phyloP scores from a whole-genome alignment of 179 eudicot genomes.

The Spinacia oleracea region DNA sequence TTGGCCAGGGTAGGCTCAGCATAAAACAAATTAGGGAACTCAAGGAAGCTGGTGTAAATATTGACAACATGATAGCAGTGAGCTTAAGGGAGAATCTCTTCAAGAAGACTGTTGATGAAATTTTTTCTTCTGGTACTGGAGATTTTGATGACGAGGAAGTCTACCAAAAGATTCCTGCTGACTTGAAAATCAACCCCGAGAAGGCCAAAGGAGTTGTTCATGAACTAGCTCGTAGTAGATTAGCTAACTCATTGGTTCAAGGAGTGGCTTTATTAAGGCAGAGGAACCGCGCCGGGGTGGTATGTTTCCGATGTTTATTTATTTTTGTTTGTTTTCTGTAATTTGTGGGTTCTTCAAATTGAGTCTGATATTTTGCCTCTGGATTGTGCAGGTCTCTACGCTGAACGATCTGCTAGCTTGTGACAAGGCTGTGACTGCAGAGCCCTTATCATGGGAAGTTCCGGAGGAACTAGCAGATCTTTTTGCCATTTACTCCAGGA shows the following conservation, averaged over 20 bases:
- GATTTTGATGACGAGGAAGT: constrained; percentile 94
- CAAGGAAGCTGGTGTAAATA: constrained; percentile 66
- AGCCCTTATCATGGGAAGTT: constrained; percentile 81
- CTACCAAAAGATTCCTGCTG: constrained; percentile 77
- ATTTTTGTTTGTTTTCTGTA: not conserved
- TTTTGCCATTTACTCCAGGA: constrained; percentile 57
- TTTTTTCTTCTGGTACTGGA: constrained; percentile 94
- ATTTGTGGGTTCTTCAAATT: not conserved
- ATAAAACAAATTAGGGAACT: constrained; percentile 79
- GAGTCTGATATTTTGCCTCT: constrained; percentile 2
- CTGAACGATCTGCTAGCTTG: constrained; percentile 86
- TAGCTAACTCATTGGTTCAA: constrained; percentile 71
- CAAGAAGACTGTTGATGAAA: constrained; percentile 70
- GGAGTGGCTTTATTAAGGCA: constrained; percentile 85
- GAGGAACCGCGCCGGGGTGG: constrained; percentile 78
- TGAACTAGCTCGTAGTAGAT: constrained; percentile 69
- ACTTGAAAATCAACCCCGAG: constrained; percentile 61
- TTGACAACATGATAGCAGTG: constrained; percentile 67
- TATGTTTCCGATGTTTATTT: constrained; percentile 30
- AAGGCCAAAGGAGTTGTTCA: constrained; percentile 73
- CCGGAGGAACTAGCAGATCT: constrained; percentile 79
- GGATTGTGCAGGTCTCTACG: constrained; percentile 55
- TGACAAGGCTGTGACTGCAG: constrained; percentile 89
- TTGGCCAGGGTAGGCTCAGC: constrained; percentile 74
- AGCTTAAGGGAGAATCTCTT: constrained; percentile 73